Conservation (phyloP, 1,284 basidiomycete genomes). For the Amylostereum areolatum region DNA sequence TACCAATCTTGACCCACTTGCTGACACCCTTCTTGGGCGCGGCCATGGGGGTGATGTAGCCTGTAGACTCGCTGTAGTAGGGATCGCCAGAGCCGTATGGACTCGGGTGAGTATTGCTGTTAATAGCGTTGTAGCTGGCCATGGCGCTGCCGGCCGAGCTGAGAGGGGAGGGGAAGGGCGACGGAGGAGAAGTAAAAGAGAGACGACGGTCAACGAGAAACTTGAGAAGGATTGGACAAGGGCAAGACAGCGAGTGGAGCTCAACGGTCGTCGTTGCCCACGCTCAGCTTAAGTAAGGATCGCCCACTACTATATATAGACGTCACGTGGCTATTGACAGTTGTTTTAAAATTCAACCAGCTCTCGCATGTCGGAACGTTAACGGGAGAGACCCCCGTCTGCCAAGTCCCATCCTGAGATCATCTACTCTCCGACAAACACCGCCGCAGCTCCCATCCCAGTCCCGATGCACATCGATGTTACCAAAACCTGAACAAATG, state of each 20-base stretch:
- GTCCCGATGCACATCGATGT: constrained; percentile 86
- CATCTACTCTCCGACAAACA: constrained; percentile 53
- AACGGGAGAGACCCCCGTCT: neutral
- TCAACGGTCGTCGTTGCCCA: no score
- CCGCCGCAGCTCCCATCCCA: constrained; percentile 84
- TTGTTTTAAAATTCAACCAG: no score
- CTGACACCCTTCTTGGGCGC: constrained; percentile 31
- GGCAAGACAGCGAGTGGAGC: no score
- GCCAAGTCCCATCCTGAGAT: neutral
- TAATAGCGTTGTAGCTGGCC: constrained; percentile 43
- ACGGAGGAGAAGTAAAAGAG: no score
- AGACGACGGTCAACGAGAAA: no score
- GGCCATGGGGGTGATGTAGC: constrained; percentile 47
- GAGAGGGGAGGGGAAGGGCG: constrained; percentile 5
- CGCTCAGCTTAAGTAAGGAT: no score
- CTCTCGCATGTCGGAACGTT: no score
- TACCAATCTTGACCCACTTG: constrained; percentile 63
- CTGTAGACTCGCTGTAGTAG: constrained; percentile 61
- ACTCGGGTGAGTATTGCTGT: constrained; percentile 22
- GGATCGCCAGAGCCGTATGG: constrained; percentile 56
- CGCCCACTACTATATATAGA: no score
- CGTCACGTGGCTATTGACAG: no score
- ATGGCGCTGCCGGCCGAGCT: constrained; percentile 18
- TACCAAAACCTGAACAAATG: constrained; percentile 50
- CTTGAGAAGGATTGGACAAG: no score